A percentile compares a stretch with the other conserved stretches of the same genome.
Conservation (phyloP, 1,139 yeast species). For the Meyerozyma athensensis region DNA sequence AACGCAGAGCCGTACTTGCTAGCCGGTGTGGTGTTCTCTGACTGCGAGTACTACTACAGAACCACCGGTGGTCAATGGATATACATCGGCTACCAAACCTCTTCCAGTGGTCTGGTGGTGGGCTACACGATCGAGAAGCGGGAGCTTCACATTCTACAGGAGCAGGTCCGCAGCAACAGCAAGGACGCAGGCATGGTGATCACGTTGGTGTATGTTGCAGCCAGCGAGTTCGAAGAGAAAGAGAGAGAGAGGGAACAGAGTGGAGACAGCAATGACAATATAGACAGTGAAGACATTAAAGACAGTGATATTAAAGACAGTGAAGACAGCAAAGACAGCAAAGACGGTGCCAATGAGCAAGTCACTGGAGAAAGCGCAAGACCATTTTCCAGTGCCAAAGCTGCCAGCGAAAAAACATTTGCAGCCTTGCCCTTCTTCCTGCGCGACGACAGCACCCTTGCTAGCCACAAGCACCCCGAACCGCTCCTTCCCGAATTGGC, state of each 20-base stretch:
- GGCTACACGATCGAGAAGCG: slow-evolving; percentile 2
- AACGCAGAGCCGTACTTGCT: slow-evolving; percentile 20
- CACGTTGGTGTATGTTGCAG: background rate
- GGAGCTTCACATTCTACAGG: background rate
- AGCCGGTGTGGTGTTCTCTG: slow-evolving; percentile 27
- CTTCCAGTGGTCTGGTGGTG: background rate
- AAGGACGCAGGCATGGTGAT: background rate
- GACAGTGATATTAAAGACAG: too few relatives aligned
- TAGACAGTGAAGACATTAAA: too few relatives aligned
- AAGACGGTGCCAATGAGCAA: too few relatives aligned
- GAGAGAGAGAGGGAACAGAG: background rate
- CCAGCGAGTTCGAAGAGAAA: background rate
- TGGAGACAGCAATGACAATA: background rate
- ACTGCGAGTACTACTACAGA: slow-evolving; percentile 22
- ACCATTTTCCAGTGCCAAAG: too few relatives aligned
- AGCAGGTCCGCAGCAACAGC: background rate
- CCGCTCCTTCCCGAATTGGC: slow-evolving; percentile 1
- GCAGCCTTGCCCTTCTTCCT: background rate
- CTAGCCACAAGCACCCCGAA: too few relatives aligned
- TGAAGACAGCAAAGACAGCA: too few relatives aligned
- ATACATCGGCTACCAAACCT: background rate
- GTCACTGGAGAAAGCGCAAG: too few relatives aligned
- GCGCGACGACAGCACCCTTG: background rate
- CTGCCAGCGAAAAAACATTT: too few relatives aligned
- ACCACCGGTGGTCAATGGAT: slow-evolving; percentile 4